phyloP scores from a whole-genome alignment of 2,329 filamentous ascomycete species.

The Penicillium polonicum region DNA sequence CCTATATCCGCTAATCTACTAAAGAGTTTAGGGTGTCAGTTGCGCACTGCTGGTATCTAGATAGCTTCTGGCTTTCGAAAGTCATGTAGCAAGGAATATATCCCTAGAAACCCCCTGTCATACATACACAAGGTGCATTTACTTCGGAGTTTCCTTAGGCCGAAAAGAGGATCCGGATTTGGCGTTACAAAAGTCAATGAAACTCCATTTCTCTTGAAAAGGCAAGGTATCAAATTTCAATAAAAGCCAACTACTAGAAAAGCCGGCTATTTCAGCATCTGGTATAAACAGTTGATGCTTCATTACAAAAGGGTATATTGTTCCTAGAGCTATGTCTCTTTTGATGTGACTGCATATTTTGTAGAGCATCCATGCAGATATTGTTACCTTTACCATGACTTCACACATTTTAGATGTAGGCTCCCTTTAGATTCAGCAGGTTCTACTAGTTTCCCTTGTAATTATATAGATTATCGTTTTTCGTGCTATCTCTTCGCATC shows the following conservation, averaged over 20 bases:
- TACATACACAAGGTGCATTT: background rate
- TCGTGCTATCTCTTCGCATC: too few relatives aligned
- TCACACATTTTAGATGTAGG: too few relatives aligned
- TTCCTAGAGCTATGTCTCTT: background rate
- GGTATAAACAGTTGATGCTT: background rate
- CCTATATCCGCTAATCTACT: too few relatives aligned
- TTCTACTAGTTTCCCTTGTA: too few relatives aligned
- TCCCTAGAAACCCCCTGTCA: background rate
- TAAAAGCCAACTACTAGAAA: background rate
- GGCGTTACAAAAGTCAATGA: background rate
- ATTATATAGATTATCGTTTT: too few relatives aligned
- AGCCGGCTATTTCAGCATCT: background rate
- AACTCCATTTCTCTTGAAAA: background rate
- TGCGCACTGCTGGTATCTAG: background rate
- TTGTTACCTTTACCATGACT: too few relatives aligned
- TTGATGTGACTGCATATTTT: too few relatives aligned
- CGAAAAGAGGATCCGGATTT: background rate
- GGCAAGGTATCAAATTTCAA: background rate
- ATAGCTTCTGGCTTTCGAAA: background rate
- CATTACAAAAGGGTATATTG: background rate
- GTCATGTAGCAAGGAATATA: background rate
- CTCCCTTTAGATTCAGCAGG: too few relatives aligned
- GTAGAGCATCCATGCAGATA: too few relatives aligned
- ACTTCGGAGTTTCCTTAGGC: background rate
- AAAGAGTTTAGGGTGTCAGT: background rate